phyloP scores from a whole-genome alignment of 805 yeast species.

The Metschnikowia koreensis region DNA sequence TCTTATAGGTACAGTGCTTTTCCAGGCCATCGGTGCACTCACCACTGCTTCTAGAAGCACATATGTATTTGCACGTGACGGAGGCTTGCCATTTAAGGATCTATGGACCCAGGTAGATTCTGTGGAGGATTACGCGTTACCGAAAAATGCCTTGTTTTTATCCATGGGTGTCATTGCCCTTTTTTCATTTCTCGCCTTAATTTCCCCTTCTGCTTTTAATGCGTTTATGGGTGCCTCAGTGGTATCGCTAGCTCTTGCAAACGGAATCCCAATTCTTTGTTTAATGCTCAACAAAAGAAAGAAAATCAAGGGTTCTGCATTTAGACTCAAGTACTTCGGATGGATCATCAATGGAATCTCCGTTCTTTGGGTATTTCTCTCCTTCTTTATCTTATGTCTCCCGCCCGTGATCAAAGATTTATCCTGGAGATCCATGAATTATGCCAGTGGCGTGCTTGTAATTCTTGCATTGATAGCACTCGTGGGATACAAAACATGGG shows the following conservation, averaged over 20 bases:
- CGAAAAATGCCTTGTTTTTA: slow-evolving; percentile 64
- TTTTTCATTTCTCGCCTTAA: slow-evolving; percentile 62
- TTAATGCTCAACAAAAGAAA: slow-evolving; percentile 57
- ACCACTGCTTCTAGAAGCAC: slow-evolving; percentile 84
- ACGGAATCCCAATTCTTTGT: slow-evolving; percentile 71
- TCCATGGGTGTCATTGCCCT: slow-evolving; percentile 61
- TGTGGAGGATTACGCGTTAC: slow-evolving; percentile 55
- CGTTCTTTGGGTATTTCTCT: slow-evolving; percentile 56
- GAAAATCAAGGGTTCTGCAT: slow-evolving; percentile 65
- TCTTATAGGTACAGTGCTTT: slow-evolving; percentile 65
- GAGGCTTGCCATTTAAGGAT: slow-evolving; percentile 66
- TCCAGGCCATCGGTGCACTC: slow-evolving; percentile 75
- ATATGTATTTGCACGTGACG: slow-evolving; percentile 79
- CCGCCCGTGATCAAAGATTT: slow-evolving; percentile 57
- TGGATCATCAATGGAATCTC: slow-evolving; percentile 61
- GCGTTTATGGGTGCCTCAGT: slow-evolving; percentile 86
- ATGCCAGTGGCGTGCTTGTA: slow-evolving; percentile 62
- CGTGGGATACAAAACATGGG: slow-evolving; percentile 60
- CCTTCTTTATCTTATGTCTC: slow-evolving; percentile 61
- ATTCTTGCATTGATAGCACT: slow-evolving; percentile 47
- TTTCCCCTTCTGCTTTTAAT: slow-evolving; percentile 73
- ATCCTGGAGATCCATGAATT: slow-evolving; percentile 50
- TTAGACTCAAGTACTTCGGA: slow-evolving; percentile 61
- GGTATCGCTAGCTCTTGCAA: slow-evolving; percentile 68
- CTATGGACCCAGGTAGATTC: slow-evolving; percentile 67